Evolutionary conservation across 2,329 filamentous ascomycete genomes (phyloP).

Genomic region (Venturia carpophila): DNA sequence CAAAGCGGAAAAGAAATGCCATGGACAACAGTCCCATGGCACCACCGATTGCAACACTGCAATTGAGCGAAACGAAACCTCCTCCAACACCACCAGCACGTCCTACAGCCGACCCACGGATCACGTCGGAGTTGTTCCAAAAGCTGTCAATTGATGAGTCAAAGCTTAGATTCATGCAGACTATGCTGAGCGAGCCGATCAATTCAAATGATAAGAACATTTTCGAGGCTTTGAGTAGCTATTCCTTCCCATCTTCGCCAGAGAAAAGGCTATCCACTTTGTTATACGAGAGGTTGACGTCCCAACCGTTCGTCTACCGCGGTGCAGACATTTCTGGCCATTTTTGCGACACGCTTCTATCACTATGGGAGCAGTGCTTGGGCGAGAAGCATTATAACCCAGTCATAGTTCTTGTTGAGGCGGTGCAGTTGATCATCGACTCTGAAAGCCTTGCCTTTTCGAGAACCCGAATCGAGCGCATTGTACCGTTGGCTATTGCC

Average conservation of each 20-base stretch:
- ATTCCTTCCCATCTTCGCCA: conserved; percentile 57
- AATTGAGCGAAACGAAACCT: conserved; percentile 14
- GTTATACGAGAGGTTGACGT: conserved; percentile 59
- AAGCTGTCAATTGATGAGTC: conserved; percentile 9
- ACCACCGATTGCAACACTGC: conserved; percentile 27
- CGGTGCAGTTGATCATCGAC: conserved; percentile 57
- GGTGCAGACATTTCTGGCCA: conserved; percentile 51
- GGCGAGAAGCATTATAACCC: conserved; percentile 56
- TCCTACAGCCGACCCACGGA: background rate
- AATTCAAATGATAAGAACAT: conserved; percentile 51
- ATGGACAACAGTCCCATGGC: conserved; percentile 58
- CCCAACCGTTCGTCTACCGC: conserved; percentile 36
- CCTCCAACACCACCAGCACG: conserved; percentile 6
- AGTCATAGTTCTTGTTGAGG: conserved; percentile 56
- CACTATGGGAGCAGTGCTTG: conserved; percentile 61
- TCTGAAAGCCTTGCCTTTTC: conserved; percentile 53
- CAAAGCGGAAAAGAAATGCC: conserved; percentile 60
- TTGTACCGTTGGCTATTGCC: conserved; percentile 41
- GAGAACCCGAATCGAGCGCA: conserved; percentile 49
- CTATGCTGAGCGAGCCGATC: conserved; percentile 54
- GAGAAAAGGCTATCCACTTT: conserved; percentile 56
- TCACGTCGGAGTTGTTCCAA: conserved; percentile 11
- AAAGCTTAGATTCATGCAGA: conserved; percentile 42
- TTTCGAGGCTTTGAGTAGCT: conserved; percentile 59
- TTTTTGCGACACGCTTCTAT: conserved; percentile 56